phyloP scores from a whole-genome alignment of 257 asterid genomes.

The Rhazya stricta region DNA sequence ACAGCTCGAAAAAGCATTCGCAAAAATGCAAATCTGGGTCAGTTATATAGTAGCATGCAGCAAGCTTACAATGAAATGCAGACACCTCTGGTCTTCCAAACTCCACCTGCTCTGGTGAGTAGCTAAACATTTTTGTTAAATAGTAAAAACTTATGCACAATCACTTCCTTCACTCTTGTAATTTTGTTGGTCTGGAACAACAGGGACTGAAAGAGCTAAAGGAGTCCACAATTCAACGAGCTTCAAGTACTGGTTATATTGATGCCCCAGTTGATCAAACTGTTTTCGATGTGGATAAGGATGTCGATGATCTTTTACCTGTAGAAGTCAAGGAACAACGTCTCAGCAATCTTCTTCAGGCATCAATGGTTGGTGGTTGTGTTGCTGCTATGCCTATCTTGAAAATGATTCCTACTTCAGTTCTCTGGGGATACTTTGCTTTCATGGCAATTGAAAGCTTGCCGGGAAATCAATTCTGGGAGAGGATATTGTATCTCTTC shows the following conservation, averaged over 20 bases:
- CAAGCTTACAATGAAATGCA: conserved; percentile 84
- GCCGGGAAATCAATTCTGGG: conserved; percentile 99
- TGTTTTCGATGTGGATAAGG: conserved; percentile 81
- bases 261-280: conserved; percentile 79
- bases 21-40: conserved; percentile 67
- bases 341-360: conserved; percentile 86
- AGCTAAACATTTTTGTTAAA: neutral
- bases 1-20: conserved; percentile 65
- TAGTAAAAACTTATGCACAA: neutral
- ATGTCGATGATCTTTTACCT: conserved; percentile 83
- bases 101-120: conserved; percentile 66
- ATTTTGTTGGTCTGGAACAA: neutral
- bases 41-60: conserved; percentile 72
- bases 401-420: conserved; percentile 86
- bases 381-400: conserved; percentile 92
- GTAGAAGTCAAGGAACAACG: conserved; percentile 96
- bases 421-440: conserved; percentile 98
- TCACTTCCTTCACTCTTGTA: neutral
- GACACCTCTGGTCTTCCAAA: conserved; percentile 83
- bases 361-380: conserved; percentile 72
- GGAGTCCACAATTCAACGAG: conserved; percentile 68
- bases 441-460: conserved; percentile 98
- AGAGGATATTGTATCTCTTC: conserved; percentile 78
- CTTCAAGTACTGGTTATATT: conserved; percentile 65
- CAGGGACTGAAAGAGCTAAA: conserved; percentile 90